Evolutionary conservation across 176 grass and related monocot genomes (phyloP), one percentile per base, ranked within the genome.

Genomic region (Raddia guianensis): DNA sequence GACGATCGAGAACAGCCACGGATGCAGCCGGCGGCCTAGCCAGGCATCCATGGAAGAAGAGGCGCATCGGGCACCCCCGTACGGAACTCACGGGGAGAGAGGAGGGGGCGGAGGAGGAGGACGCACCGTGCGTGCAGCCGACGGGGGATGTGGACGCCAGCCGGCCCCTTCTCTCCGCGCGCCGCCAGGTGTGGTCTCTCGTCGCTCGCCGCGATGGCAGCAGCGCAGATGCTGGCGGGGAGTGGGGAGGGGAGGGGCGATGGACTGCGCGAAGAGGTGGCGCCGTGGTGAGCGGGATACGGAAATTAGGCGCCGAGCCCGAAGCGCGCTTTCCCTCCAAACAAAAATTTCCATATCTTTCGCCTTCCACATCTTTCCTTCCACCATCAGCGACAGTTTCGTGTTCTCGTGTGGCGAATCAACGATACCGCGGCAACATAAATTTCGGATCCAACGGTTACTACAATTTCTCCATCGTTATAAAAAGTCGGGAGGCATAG

Each of bases 91-190:
- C 46, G 49, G 49, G 18, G 16, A 66, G 57, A 19, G 57, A 33
- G 9, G 21, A 76, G 42, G 75, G 14, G n/a, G n/a, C n/a, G 15
- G 4, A 5, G 7, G 6, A 7, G 43, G 34, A 21, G 40, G 49
- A 64, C 51, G 60, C 60, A 86, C 84, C 69, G 50, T 72, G 61
- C 69, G 50, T 72, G 61, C 49, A 50, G 32, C 19, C 10, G 75
- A n/a, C 13, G 75, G 37, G 34, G 35, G 69, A 82, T 7, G 64
- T 32, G 10, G 57, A 21, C 20, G 45, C 67, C 27, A n/a, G 53
- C 7, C 49, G 45, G 53, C 7, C 35, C 18, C 8, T 16, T 63
- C 59, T 55, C 60, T 49, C 49, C 63, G 40, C 40, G 14, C 49
- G 3, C 18, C 2, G 19, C 9, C 7, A 19, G 47, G 13, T 27